phyloP scores from a whole-genome alignment of 1,284 basidiomycete genomes.

The Fomitopsis palustris region DNA sequence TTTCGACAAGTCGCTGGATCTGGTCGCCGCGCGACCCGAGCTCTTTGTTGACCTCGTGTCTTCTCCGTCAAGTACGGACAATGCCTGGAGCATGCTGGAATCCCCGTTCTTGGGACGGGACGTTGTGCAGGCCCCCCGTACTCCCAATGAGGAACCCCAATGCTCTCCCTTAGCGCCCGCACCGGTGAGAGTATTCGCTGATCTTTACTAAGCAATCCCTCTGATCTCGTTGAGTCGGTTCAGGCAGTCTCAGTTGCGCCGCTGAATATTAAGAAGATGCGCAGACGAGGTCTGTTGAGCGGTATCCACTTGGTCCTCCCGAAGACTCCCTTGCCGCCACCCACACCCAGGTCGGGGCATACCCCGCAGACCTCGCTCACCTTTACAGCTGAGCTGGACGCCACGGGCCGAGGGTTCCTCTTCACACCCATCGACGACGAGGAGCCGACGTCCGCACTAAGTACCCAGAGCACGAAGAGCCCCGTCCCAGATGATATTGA shows the following conservation, averaged over 20 bases:
- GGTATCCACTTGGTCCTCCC: slow-evolving; percentile 25
- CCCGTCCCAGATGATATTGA: slow-evolving; percentile 26
- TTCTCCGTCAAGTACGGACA: slow-evolving; percentile 24
- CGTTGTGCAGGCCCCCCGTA: not conserved
- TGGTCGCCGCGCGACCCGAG: slow-evolving; percentile 32
- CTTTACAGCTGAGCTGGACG: slow-evolving; percentile 31
- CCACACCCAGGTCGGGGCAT: slow-evolving; percentile 14
- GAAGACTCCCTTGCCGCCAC: slow-evolving; percentile 20
- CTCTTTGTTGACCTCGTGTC: slow-evolving; percentile 22
- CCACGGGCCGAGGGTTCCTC: slow-evolving; percentile 23
- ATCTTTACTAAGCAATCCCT: not conserved
- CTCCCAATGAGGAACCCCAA: not conserved
- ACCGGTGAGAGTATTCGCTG: not conserved
- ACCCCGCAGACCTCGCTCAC: slow-evolving; percentile 26
- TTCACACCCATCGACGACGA: slow-evolving; percentile 22
- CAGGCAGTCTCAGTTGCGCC: slow-evolving; percentile 15
- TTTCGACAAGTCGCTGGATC: slow-evolving; percentile 25
- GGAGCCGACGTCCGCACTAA: slow-evolving; percentile 10
- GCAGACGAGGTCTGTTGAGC: slow-evolving; percentile 25
- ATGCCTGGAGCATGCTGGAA: slow-evolving; percentile 30
- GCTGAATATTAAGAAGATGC: slow-evolving; percentile 28
- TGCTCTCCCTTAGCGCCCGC: not conserved
- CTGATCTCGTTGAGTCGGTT: not conserved
- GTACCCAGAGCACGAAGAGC: slow-evolving; percentile 13
- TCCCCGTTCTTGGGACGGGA: slow-evolving; percentile 21